Evolutionary conservation across 2,329 filamentous ascomycete genomes (phyloP), one percentile per base, ranked within the genome.

Genomic region (Cercospora beticola): DNA sequence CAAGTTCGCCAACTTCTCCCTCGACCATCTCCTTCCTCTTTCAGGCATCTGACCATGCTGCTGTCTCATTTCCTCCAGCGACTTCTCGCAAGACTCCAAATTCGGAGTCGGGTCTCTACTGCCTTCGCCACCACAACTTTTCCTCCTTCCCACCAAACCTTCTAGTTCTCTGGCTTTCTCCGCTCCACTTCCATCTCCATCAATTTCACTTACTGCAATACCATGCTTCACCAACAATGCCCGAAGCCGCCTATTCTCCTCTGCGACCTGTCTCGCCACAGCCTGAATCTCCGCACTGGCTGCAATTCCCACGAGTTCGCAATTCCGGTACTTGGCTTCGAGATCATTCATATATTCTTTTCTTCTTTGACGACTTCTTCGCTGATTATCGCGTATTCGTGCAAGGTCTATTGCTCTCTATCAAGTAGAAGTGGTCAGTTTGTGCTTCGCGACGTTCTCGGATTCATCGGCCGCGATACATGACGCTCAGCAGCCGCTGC

Each of bases 311-410:
- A 86, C 82, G 43, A 86, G 82, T 77, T 93, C 89, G 76, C 86
- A 92, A 63, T 81, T 80, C 58, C 88, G 86, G 67, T 90, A 80
- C 68, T 87, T 88, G 64, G 85, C 81, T 79, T 93, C 90, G 30
- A 93, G 85, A 65, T 91, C 89, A 70, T 88, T 83, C 46, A 92
- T 81, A 76, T 93, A 92, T 75, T 92, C 90, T 81, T 90, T 92
- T 71, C 89, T 86, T 40, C 90, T 86, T 57, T 90, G 90, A 64
- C 91, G 88, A n/a, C 89, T 92, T 70, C 90, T 88, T 66, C 91
- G 85, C 77, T 93, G 91, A 75, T 93, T 94, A 74, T 93, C 89
- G 71, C 91, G 86, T 72, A 93, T 89, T 67, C 90, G 88, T 58
- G 86, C 85, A 36, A 84, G 79, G 63, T 70, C 65, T n/a, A 65